These are phyloP conservation scores for Boletus sensibilis DNA, from an alignment of 768 basidiomycete species.

Conservation along the genomic window DNA sequence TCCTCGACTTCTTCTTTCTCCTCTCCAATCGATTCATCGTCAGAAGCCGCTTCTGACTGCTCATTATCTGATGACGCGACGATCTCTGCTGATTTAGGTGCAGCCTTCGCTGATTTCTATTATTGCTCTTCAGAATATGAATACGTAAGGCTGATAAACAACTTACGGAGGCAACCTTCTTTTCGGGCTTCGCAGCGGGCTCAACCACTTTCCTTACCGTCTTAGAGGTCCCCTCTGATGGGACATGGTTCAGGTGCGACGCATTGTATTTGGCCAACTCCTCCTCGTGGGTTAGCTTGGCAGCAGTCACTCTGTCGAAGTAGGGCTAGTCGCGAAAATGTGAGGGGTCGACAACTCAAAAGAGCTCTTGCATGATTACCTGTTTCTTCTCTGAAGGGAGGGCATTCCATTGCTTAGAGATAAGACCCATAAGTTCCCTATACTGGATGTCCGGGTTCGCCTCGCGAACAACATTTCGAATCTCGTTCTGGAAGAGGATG, in stretches of 20 bases:
- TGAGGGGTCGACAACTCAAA: not conserved
- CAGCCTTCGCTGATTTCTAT: constrained; percentile 27
- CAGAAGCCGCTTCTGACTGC: constrained; percentile 30
- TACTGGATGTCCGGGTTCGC: constrained; percentile 64
- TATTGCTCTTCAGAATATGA: constrained; percentile 12
- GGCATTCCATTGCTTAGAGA: constrained; percentile 71
- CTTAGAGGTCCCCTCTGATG: constrained; percentile 45
- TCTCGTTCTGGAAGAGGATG: constrained; percentile 90
- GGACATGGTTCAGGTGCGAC: constrained; percentile 47
- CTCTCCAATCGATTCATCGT: constrained; percentile 25
- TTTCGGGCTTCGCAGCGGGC: constrained; percentile 29
- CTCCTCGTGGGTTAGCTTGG: constrained; percentile 63
- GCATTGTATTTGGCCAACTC: constrained; percentile 68
- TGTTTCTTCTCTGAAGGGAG: constrained; percentile 70
- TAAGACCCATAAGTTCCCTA: constrained; percentile 66
- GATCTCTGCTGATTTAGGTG: constrained; percentile 24
- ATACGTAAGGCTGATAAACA: constrained; percentile 9
- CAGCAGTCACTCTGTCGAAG: constrained; percentile 45
- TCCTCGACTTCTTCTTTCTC: constrained; percentile 21
- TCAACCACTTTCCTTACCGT: constrained; percentile 22
- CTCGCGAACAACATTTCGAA: constrained; percentile 70
- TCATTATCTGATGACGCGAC: constrained; percentile 33
- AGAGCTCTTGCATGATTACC: constrained; percentile 45
- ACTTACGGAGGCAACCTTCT: constrained; percentile 26
- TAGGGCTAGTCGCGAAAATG: constrained; percentile 25